Percentiles rank a stretch among this genome's conserved stretches.
phyloP scores from a whole-genome alignment of 1,139 yeast species.

The Lodderomyces orthopsilosis region DNA sequence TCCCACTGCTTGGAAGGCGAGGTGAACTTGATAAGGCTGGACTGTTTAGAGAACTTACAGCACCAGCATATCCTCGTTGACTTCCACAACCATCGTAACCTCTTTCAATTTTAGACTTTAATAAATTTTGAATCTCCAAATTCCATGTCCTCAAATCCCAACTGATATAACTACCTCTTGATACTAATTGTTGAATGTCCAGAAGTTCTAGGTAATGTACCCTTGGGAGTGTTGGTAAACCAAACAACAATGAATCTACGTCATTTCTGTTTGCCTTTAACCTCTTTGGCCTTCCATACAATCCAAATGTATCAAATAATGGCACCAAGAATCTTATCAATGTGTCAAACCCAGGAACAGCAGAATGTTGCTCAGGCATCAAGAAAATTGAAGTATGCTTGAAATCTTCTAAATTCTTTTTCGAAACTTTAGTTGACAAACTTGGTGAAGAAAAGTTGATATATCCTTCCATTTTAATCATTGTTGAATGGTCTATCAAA shows the following conservation, averaged over 20 bases:
- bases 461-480: slow-evolving; percentile 83
- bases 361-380: slow-evolving; percentile 93
- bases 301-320: slow-evolving; percentile 75
- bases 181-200: slow-evolving; percentile 26
- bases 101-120: slow-evolving; percentile 59
- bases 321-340: slow-evolving; percentile 86
- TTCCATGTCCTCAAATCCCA: slow-evolving; percentile 81
- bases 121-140: slow-evolving; percentile 55
- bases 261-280: slow-evolving; percentile 87
- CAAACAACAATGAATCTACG: slow-evolving; percentile 75
- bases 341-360: slow-evolving; percentile 94
- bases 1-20: slow-evolving; percentile 6
- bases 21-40: slow-evolving; percentile 18
- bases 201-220: slow-evolving; percentile 66
- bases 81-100: slow-evolving; percentile 90
- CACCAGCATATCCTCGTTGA: slow-evolving; percentile 58
- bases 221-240: slow-evolving; percentile 85
- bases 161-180: slow-evolving; percentile 23
- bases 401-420: slow-evolving; percentile 50
- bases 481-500: slow-evolving; percentile 80
- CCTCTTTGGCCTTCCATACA: slow-evolving; percentile 89
- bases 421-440: slow-evolving; percentile 34
- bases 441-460: slow-evolving; percentile 58
- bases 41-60: slow-evolving; percentile 46
- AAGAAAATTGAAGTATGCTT: slow-evolving; percentile 81